Evolutionary conservation across 495 filamentous ascomycete species (phyloP).

Genomic region (Cladorrhinum samala): DNA sequence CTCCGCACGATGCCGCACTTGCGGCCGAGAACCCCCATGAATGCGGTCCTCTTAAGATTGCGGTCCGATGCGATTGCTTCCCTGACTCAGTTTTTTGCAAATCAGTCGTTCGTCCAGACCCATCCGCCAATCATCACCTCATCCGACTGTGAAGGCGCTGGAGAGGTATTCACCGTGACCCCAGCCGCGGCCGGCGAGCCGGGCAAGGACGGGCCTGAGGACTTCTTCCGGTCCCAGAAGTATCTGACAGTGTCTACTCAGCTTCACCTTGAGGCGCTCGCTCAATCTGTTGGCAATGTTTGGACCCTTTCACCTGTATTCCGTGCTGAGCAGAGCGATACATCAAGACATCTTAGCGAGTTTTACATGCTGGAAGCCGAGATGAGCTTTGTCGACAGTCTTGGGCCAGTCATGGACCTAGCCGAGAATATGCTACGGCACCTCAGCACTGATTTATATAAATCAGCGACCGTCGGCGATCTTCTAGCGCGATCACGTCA

Average conservation of each 20-base stretch:
- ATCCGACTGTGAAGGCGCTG: constrained; percentile 95
- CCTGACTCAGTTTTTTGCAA: constrained; percentile 64
- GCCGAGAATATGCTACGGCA: constrained; percentile 70
- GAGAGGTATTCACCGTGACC: constrained; percentile 81
- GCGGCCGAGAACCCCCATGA: constrained; percentile 73
- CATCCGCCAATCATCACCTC: constrained; percentile 94
- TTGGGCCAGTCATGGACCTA: constrained; percentile 65
- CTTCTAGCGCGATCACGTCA: constrained; percentile 30
- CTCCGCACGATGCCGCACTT: constrained; percentile 87
- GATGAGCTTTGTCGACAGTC: constrained; percentile 64
- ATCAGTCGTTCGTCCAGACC: constrained; percentile 70
- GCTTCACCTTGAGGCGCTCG: constrained; percentile 87
- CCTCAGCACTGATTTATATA: constrained; percentile 49
- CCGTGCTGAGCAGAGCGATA: constrained; percentile 90
- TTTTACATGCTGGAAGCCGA: constrained; percentile 99
- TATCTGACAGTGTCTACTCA: constrained; percentile 95
- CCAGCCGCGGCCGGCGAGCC: constrained; percentile 17
- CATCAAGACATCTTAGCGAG: constrained; percentile 87
- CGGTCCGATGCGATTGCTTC: constrained; percentile 73
- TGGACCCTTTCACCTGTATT: constrained; percentile 95
- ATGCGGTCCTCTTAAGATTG: constrained; percentile 72
- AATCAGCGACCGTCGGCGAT: constrained; percentile 56
- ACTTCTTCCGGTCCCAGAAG: constrained; percentile 83
- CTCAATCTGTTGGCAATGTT: constrained; percentile 80
- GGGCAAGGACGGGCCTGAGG: background rate